Evolutionary conservation across 2,329 filamentous ascomycete species (phyloP).

Genomic region (Fonsecaea multimorphosa): DNA sequence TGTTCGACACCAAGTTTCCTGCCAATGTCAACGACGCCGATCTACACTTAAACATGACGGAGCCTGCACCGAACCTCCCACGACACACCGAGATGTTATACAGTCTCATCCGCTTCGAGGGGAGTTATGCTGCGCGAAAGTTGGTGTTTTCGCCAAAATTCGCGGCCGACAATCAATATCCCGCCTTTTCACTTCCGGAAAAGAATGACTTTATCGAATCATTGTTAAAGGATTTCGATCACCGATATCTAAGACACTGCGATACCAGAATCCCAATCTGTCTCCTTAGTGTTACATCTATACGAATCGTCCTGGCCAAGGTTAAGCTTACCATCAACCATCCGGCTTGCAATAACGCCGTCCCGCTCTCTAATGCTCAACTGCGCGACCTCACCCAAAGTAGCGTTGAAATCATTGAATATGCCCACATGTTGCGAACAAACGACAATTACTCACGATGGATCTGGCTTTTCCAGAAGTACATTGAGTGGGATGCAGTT

Average conservation of each 20-base stretch:
- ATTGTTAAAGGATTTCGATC: slow-evolving; percentile 59
- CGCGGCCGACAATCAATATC: slow-evolving; percentile 34
- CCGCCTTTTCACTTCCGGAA: slow-evolving; percentile 19
- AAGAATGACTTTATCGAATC: slow-evolving; percentile 37
- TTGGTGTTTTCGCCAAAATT: slow-evolving; percentile 39
- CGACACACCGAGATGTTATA: slow-evolving; percentile 40
- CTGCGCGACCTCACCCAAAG: slow-evolving; percentile 11
- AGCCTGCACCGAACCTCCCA: not conserved
- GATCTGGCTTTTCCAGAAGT: slow-evolving; percentile 65
- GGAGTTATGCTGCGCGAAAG: slow-evolving; percentile 36
- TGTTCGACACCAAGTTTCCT: slow-evolving; percentile 63
- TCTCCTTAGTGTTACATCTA: slow-evolving; percentile 29
- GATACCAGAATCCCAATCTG: slow-evolving; percentile 40
- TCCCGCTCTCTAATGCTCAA: slow-evolving; percentile 11
- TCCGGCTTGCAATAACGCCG: slow-evolving; percentile 8
- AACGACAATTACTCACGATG: slow-evolving; percentile 33
- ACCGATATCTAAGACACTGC: slow-evolving; percentile 60
- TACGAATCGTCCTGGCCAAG: slow-evolving; percentile 28
- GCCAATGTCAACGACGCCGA: slow-evolving; percentile 57
- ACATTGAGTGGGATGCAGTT: slow-evolving; percentile 69
- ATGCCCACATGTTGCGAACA: slow-evolving; percentile 26
- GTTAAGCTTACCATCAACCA: slow-evolving; percentile 27
- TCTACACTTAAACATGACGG: slow-evolving; percentile 44
- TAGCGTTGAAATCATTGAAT: slow-evolving; percentile 36
- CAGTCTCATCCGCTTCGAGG: slow-evolving; percentile 37